phyloP scores from a whole-genome alignment of 805 yeast species.

The Ogataea parapolymorpha region DNA sequence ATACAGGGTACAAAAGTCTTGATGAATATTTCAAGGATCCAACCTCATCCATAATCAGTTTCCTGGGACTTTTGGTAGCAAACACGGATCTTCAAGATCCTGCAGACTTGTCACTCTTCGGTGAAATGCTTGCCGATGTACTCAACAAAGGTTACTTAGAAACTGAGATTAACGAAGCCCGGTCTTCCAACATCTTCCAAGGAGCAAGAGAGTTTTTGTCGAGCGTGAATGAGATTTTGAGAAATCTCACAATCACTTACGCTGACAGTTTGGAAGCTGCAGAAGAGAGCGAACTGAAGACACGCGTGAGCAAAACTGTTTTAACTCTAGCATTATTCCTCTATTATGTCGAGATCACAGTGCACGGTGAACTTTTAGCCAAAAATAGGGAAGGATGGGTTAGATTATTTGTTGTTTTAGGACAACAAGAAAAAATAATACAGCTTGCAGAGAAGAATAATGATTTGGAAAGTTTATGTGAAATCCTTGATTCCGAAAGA shows the following conservation, averaged over 20 bases:
- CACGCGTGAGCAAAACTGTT: constrained; percentile 16
- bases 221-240: constrained; percentile 20
- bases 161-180: constrained; percentile 12
- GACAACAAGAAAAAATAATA: constrained; percentile 52
- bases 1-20: neutral
- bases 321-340: constrained; percentile 23
- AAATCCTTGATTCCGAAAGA: constrained; percentile 45
- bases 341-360: constrained; percentile 18
- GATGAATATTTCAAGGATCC: constrained; percentile 11
- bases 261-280: constrained; percentile 16
- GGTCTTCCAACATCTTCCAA: constrained; percentile 19
- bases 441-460: constrained; percentile 60
- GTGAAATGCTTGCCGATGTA: constrained; percentile 12
- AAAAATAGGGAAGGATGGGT: constrained; percentile 51
- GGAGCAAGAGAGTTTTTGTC: constrained; percentile 15
- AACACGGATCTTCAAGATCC: constrained; percentile 7
- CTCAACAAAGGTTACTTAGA: constrained; percentile 17
- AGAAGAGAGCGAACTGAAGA: constrained; percentile 12
- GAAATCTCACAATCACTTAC: constrained; percentile 9
- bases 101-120: constrained; percentile 10
- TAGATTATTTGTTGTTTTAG: constrained; percentile 46
- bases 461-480: constrained; percentile 65
- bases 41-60: constrained; percentile 5
- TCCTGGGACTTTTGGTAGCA: constrained; percentile 1
- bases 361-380: constrained; percentile 11